phyloP scores from a whole-genome alignment of 345 rosid genomes.

The Hibiscus syriacus region DNA sequence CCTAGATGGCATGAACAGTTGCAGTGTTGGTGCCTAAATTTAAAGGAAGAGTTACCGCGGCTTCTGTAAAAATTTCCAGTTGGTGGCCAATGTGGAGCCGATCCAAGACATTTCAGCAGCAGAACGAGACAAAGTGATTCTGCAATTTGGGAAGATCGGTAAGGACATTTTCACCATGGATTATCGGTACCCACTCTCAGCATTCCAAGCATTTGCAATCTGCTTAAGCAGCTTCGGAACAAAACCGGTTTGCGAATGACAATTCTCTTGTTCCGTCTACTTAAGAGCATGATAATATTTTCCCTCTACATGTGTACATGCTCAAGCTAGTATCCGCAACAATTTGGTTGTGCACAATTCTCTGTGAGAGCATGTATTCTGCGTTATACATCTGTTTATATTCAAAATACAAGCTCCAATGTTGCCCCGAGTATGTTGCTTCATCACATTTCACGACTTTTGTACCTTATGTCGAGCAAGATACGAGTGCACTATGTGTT shows the following conservation, averaged over 20 bases:
- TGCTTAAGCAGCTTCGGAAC: slow-evolving; percentile 95
- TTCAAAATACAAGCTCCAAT: neutral
- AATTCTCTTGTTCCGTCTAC: slow-evolving; percentile 7
- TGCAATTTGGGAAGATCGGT: slow-evolving; percentile 93
- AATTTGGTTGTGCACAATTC: slow-evolving; percentile 37
- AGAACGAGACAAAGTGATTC: slow-evolving; percentile 70
- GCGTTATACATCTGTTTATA: slow-evolving; percentile 16
- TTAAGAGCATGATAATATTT: slow-evolving; percentile 6
- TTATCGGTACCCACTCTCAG: slow-evolving; percentile 83
- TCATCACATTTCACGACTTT: neutral
- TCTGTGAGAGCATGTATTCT: slow-evolving; percentile 17
- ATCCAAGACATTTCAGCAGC: slow-evolving; percentile 43
- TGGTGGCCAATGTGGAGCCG: slow-evolving; percentile 60
- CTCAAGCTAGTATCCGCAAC: slow-evolving; percentile 14
- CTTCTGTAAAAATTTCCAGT: slow-evolving; percentile 96
- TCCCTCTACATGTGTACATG: slow-evolving; percentile 7
- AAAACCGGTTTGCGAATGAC: slow-evolving; percentile 82
- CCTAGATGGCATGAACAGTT: slow-evolving; percentile 98
- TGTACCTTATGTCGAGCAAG: neutral
- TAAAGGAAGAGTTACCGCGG: slow-evolving; percentile 85
- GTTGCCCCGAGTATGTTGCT: slow-evolving; percentile 9
- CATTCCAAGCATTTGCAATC: slow-evolving; percentile 90
- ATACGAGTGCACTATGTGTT: neutral
- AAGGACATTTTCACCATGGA: slow-evolving; percentile 95
- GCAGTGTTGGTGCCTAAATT: slow-evolving; percentile 96